These are phyloP conservation scores for Nannochloris sp. DNA, from an alignment of 139 green algal genomes.

Conservation along the genomic window DNA sequence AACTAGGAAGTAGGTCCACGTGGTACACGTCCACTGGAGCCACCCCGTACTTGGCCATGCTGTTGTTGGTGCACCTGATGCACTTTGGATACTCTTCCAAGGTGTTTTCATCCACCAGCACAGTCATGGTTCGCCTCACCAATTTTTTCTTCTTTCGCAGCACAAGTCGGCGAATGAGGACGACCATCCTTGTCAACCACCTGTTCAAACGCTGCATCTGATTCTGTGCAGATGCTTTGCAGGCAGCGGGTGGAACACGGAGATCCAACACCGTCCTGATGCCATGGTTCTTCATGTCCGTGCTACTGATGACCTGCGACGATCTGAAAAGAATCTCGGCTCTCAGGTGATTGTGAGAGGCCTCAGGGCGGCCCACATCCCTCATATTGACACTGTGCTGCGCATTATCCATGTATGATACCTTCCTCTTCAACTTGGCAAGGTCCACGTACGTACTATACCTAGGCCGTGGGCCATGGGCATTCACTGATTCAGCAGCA, in stretches of 20 bases:
- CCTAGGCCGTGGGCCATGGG: no score
- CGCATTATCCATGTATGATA: no score
- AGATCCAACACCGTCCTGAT: slow-evolving; percentile 16
- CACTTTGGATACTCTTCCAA: slow-evolving; percentile 11
- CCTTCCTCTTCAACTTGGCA: no score
- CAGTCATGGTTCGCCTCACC: background rate
- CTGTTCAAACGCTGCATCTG: slow-evolving; percentile 3
- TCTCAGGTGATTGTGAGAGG: background rate
- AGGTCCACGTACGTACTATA: no score
- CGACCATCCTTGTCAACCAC: background rate
- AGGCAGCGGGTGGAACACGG: background rate
- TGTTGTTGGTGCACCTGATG: slow-evolving; percentile 9
- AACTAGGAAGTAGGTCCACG: slow-evolving; percentile 23
- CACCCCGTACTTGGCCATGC: slow-evolving; percentile 15
- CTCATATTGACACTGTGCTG: background rate
- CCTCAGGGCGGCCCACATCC: background rate
- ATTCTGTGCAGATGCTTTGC: slow-evolving; percentile 8
- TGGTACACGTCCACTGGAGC: slow-evolving; percentile 15
- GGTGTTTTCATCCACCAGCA: background rate
- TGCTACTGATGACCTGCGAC: slow-evolving; percentile 1
- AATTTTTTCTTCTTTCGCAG: background rate
- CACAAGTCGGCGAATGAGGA: background rate
- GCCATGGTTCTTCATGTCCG: slow-evolving; percentile 1
- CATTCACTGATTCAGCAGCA: no score
- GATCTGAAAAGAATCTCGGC: background rate